Evolutionary conservation across 139 green algal genomes (phyloP).

Genomic region (Tetraselmis striata): DNA sequence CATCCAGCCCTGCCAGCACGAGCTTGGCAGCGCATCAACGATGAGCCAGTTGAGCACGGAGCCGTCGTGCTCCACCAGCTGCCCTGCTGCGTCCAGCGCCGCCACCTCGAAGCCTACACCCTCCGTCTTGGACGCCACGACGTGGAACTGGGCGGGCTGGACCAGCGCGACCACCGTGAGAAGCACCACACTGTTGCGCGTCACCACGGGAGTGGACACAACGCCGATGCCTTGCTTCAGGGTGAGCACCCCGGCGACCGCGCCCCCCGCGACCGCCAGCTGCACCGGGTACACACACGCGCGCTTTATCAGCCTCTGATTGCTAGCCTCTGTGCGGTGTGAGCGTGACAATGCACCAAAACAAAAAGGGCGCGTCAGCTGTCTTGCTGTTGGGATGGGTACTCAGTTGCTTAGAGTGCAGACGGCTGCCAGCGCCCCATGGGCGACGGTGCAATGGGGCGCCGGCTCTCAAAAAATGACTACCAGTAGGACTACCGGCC

Average conservation of each 20-base stretch:
- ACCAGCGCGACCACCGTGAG: neutral
- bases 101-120: neutral
- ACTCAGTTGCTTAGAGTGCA: too few relatives aligned
- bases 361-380: too few relatives aligned
- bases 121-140: neutral
- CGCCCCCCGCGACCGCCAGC: neutral
- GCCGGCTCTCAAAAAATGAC: too few relatives aligned
- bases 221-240: neutral
- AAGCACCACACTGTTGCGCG: neutral
- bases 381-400: too few relatives aligned
- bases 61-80: neutral
- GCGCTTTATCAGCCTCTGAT: too few relatives aligned
- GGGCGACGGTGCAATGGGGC: too few relatives aligned
- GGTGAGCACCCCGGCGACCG: neutral
- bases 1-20: neutral
- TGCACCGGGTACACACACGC: too few relatives aligned
- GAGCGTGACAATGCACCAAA: too few relatives aligned
- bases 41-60: neutral
- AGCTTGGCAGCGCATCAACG: neutral
- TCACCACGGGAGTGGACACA: neutral
- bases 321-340: too few relatives aligned
- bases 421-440: too few relatives aligned
- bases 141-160: neutral
- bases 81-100: neutral
- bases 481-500: too few relatives aligned